A percentile compares a stretch with the other conserved stretches of the same genome.
Evolutionary conservation across 2,329 filamentous ascomycete genomes (phyloP).

Genomic region (Colletotrichum horii): DNA sequence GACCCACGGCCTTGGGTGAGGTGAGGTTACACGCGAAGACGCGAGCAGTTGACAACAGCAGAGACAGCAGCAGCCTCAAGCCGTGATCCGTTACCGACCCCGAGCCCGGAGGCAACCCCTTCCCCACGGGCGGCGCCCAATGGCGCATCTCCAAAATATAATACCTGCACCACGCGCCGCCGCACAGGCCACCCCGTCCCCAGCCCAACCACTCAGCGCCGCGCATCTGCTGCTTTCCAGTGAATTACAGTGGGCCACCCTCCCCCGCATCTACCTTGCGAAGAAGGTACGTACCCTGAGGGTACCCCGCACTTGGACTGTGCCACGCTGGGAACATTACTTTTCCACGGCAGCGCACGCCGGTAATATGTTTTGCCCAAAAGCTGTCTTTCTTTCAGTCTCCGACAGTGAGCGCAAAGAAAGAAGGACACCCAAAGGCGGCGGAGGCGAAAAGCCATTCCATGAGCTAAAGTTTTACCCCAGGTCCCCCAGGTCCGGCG

Average conservation of each 20-base stretch:
- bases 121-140: neutral
- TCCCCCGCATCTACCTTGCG: neutral
- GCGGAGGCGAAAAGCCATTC: neutral
- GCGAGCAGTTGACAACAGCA: neutral
- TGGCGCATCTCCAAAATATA: neutral
- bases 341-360: neutral
- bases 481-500: neutral
- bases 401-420: neutral
- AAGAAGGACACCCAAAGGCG: neutral
- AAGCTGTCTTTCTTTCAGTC: neutral
- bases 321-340: neutral
- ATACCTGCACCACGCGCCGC: neutral
- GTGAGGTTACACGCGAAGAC: neutral
- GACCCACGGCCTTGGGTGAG: neutral
- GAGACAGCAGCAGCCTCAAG: neutral
- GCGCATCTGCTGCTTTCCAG: neutral
- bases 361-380: neutral
- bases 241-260: neutral
- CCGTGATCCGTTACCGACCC: constrained; percentile 2
- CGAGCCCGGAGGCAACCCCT: neutral
- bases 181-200: neutral
- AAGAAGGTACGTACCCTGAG: neutral
- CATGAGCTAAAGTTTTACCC: neutral
- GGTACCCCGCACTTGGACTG: neutral
- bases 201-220: neutral